Evolutionary conservation across 148 eudicot genomes (phyloP).

Genomic region (Pharnaceum exiguum): DNA sequence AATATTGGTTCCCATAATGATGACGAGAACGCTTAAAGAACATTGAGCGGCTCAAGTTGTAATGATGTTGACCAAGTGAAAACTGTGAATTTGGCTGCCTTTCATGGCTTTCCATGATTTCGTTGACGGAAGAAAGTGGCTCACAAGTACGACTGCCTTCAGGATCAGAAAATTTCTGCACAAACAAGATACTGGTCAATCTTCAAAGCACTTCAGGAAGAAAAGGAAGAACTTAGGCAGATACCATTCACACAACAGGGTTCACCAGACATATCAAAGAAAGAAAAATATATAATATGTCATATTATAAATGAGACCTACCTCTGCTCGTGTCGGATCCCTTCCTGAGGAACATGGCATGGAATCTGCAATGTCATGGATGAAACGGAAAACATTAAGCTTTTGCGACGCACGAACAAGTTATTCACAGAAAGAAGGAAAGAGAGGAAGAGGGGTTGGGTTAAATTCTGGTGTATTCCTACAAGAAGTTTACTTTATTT

Average conservation of each 20-base stretch:
- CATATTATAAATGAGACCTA: conserved; percentile 24
- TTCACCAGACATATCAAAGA: background rate
- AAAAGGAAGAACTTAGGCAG: background rate
- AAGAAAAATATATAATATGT: background rate
- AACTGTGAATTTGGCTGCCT: conserved; percentile 31
- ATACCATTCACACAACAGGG: too few relatives aligned
- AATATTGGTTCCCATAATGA: conserved; percentile 45
- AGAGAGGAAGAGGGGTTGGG: too few relatives aligned
- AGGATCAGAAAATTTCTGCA: conserved; percentile 6
- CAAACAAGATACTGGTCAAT: background rate
- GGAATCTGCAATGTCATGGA: conserved; percentile 34
- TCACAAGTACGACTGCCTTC: conserved; percentile 21
- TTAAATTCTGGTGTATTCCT: too few relatives aligned
- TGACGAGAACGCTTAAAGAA: conserved; percentile 49
- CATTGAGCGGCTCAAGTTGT: conserved; percentile 36
- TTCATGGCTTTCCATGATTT: conserved; percentile 39
- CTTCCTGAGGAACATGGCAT: conserved; percentile 42
- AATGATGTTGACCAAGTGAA: conserved; percentile 36
- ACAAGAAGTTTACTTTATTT: too few relatives aligned
- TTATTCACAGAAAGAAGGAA: background rate
- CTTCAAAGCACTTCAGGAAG: conserved; percentile 7
- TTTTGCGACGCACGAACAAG: background rate
- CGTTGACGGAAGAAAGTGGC: conserved; percentile 36
- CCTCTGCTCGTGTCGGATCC: conserved; percentile 42
- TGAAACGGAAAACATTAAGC: background rate